These are phyloP conservation scores for sorghum (Sorghum bicolor) DNA, from an alignment of 176 grass and related monocot species.

Conservation along the genomic window Sorghum_bicolor_NCBIv3 NC_012879.2:9049001-9049500, in stretches of 20 bases:
- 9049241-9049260: neutral
- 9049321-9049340: slow-evolving; percentile 1
- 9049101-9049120: slow-evolving; percentile 91
- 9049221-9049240: slow-evolving; percentile 18
- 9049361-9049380: neutral
- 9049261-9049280: neutral
- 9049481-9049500: neutral
- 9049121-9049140: slow-evolving; percentile 86
- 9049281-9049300: slow-evolving; percentile 21
- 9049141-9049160: slow-evolving; percentile 85
- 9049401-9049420: neutral
- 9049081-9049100: slow-evolving; percentile 89
- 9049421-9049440: neutral
- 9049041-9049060: slow-evolving; percentile 83
- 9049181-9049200: slow-evolving; percentile 85
- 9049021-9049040: slow-evolving; percentile 84
- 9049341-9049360: neutral
- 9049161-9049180: slow-evolving; percentile 80
- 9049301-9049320: slow-evolving; percentile 17
- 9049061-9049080: slow-evolving; percentile 88
- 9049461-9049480: neutral
- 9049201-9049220: slow-evolving; percentile 36
- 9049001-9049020: slow-evolving; percentile 71
- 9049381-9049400: slow-evolving; percentile 3
- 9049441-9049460: neutral